These are phyloP conservation scores for Opeltia flavorubescens DNA, from an alignment of 495 filamentous ascomycete species.

Conservation along the genomic window DNA sequence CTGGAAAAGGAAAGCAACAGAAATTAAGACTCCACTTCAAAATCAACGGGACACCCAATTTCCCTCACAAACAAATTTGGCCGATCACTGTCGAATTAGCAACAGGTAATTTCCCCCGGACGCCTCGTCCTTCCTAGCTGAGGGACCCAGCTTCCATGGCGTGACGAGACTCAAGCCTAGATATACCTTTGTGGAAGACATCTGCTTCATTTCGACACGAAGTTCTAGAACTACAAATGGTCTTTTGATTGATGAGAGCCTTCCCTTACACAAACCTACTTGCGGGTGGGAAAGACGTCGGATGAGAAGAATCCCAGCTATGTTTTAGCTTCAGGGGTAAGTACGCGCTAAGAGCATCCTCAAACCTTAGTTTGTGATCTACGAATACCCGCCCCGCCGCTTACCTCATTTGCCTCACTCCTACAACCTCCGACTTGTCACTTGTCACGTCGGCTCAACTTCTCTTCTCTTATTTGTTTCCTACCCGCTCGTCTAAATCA, in stretches of 20 bases:
- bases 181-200: not conserved
- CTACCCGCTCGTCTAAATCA: not conserved
- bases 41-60: not conserved
- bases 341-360: not conserved
- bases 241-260: too few relatives aligned
- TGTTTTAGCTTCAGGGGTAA: too few relatives aligned
- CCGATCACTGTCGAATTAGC: not conserved
- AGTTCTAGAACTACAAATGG: too few relatives aligned
- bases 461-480: too few relatives aligned
- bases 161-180: not conserved
- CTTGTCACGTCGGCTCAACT: too few relatives aligned
- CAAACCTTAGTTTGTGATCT: not conserved
- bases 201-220: too few relatives aligned
- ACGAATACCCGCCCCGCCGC: not conserved
- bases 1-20: not conserved
- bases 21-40: not conserved
- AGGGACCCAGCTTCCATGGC: not conserved
- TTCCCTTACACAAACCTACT: too few relatives aligned
- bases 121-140: not conserved
- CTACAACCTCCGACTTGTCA: too few relatives aligned
- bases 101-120: constrained; percentile 1
- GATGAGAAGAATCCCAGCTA: too few relatives aligned
- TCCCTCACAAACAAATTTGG: not conserved
- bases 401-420: not conserved
- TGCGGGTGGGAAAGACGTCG: too few relatives aligned